Conservation (phyloP, 2,329 filamentous ascomycete genomes). For the Aureobasidium lini region DNA sequence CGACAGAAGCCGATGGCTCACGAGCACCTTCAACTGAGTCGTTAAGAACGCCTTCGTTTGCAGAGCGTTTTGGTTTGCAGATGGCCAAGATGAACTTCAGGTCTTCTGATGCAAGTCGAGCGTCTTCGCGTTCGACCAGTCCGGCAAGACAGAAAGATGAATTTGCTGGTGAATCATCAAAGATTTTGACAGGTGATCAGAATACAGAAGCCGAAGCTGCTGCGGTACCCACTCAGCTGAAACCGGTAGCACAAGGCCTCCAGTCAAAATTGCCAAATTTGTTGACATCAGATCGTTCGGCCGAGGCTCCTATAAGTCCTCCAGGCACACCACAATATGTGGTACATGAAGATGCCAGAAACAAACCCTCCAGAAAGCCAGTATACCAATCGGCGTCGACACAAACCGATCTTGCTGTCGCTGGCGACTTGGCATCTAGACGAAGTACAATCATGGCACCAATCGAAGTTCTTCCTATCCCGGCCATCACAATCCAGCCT, state of each 20-base stretch:
- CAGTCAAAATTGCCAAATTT: background rate
- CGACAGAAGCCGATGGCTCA: background rate
- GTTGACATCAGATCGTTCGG: background rate
- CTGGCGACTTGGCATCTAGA: background rate
- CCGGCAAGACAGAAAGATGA: constrained; percentile 2
- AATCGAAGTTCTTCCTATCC: constrained; percentile 29
- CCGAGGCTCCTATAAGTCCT: constrained; percentile 4
- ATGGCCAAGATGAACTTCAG: background rate
- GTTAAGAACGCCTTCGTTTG: background rate
- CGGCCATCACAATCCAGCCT: constrained; percentile 85
- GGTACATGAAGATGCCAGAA: background rate
- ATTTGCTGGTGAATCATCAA: background rate
- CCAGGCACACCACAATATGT: constrained; percentile 22
- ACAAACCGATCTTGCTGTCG: constrained; percentile 25
- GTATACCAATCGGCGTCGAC: constrained; percentile 26
- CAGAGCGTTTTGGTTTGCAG: background rate
- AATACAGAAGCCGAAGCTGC: background rate
- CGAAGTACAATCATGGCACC: background rate
- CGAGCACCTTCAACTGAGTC: background rate
- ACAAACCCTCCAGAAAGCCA: background rate
- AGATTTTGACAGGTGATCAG: background rate
- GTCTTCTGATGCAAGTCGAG: background rate
- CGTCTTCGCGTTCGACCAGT: constrained; percentile 1
- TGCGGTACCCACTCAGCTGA: background rate
- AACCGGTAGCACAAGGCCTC: background rate